A percentile compares a stretch with the other conserved stretches of the same genome.
These are phyloP conservation scores for Pneumocystis wakefieldiae DNA, from an alignment of 1,139 yeast species.

Conservation along the genomic window DNA sequence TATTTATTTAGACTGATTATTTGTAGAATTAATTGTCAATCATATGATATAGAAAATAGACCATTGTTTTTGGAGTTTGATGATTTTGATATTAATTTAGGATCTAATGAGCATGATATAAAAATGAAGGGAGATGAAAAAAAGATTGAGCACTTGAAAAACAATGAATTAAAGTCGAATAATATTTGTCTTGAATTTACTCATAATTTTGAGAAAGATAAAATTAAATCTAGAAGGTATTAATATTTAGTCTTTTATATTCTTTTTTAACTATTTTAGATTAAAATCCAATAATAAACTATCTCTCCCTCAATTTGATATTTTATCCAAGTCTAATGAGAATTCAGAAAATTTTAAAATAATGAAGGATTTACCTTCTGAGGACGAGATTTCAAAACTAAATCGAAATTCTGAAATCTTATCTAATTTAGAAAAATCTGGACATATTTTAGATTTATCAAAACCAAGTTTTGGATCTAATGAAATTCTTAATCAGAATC, in stretches of 20 bases:
- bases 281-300: neutral
- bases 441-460: neutral
- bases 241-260: neutral
- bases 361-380: neutral
- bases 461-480: neutral
- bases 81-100: conserved; percentile 14
- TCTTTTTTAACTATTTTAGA: neutral
- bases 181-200: neutral
- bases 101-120: conserved; percentile 3
- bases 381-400: neutral
- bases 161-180: neutral
- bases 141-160: neutral
- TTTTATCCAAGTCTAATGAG: neutral
- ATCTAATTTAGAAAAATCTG: neutral
- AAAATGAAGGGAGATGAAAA: neutral
- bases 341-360: neutral
- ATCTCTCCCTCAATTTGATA: neutral
- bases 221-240: neutral
- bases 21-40: neutral
- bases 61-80: neutral
- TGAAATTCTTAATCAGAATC: neutral
- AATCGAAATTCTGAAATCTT: neutral
- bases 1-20: neutral
- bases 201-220: conserved; percentile 3
- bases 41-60: neutral